phyloP scores from a whole-genome alignment of 805 yeast genomes.

The Hanseniaspora taiwanica region DNA sequence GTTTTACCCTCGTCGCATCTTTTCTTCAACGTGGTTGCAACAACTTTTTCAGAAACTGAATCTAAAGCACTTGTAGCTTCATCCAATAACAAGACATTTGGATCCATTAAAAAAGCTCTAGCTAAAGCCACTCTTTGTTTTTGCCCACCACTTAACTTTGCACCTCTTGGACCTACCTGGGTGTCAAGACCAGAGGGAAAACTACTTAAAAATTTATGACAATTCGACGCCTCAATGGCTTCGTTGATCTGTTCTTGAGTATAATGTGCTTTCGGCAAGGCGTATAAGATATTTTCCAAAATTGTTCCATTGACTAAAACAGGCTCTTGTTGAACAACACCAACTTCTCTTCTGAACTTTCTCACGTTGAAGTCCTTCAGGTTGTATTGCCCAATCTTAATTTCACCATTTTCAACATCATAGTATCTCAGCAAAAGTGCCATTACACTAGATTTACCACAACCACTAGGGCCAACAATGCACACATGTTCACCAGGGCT shows the following conservation, averaged over 20 bases:
- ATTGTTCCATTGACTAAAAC: constrained; percentile 76
- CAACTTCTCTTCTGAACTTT: constrained; percentile 57
- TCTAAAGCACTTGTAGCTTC: constrained; percentile 95
- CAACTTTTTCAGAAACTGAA: constrained; percentile 74
- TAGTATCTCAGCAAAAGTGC: constrained; percentile 72
- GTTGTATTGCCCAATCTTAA: constrained; percentile 51
- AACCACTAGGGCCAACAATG: constrained; percentile 94
- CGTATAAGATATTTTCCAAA: constrained; percentile 72
- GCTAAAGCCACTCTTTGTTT: constrained; percentile 89
- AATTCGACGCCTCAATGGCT: constrained; percentile 63
- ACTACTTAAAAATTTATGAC: constrained; percentile 48
- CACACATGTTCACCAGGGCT: constrained; percentile 79
- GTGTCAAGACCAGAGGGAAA: constrained; percentile 81
- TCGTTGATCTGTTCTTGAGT: constrained; percentile 43
- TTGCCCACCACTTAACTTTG: constrained; percentile 91
- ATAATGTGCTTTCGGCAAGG: constrained; percentile 34
- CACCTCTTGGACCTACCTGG: constrained; percentile 71
- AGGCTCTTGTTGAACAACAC: constrained; percentile 93
- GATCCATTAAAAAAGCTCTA: constrained; percentile 66
- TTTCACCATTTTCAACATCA: constrained; percentile 56
- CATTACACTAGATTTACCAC: constrained; percentile 85
- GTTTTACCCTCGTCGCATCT: constrained; percentile 46
- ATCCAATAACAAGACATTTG: constrained; percentile 71
- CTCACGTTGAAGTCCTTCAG: constrained; percentile 57
- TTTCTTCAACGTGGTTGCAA: constrained; percentile 53